Evolutionary conservation across 495 filamentous ascomycete genomes (phyloP), one percentile per base, ranked within the genome.

Genomic region (Glarea lozoyensis): DNA sequence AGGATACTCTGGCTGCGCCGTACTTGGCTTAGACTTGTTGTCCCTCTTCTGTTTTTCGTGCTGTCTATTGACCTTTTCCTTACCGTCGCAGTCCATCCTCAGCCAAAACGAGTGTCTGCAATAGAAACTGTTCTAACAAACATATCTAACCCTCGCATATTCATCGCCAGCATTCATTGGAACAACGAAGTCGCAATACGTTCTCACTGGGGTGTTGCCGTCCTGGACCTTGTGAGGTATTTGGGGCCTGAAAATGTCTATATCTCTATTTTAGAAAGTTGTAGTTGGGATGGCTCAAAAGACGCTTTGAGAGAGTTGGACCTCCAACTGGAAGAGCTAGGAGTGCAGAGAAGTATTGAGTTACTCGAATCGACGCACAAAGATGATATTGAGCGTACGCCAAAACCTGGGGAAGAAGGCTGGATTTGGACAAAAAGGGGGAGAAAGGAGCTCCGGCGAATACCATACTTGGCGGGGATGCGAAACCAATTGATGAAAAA

Each of bases 231-330:
- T 25, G 69, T 70, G 18, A 54, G 63, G 31, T 52, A 68, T n/a
- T 60, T 84, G 1, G 83, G 83, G 0, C 46, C 72, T 0, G 68
- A 70, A 10, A 86, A 87, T 51, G 67, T 86, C 10, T 86, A 76
- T 52, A 67, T 89, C 37, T 78, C 73, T 30, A 66, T 85, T 12
- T 75, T 75, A 50, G 84, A 87, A 50, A 81, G 75, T 46, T 83
- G 83, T 6, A 85, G 82, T 55, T 82, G 72, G 64, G 84, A 88
- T 61, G 60, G 77, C 42, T 75, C 76, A 10, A 86, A 84, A 58
- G 72, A 59, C 2, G 78, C 73, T 2, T 61, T 89, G 45, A 58
- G 60, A 18, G 68, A 75, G 10, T 63, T 89, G 9, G 76, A 84
- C 43, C 31, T 12, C 2, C 57, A 72, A 23, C 60, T 87, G 24